Base-by-base conservation (phyloP, 768 basidiomycete genomes). In the Hirschioporus abietinus region DNA sequence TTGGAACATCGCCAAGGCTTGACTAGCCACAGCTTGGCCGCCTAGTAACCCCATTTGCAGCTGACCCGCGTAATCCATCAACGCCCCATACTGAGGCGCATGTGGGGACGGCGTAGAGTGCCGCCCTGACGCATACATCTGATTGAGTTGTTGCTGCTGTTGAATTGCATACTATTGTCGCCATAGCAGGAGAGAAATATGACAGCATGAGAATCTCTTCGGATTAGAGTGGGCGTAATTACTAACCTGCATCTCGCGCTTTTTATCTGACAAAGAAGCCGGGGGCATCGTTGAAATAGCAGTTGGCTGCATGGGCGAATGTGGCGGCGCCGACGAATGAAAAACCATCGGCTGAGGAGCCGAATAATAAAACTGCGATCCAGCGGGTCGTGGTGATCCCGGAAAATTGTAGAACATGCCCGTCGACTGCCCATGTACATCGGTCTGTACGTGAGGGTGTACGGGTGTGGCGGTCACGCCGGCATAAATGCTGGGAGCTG, bases 311-410 rank as follows among this genome's bases (percentile, higher is more conserved):
- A 88, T 82, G 26, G 86, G 81, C 6, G 86, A 85, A 64, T 83
- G 82, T 27, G 83, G 76, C 17, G 84, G 78, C 27, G 81, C 79
- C 52, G 71, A 60, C 15, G 80, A 74, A 66, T 85, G 82, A 74
- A 87, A 90, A 67, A 90, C 78, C 72, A 90, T 79, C 7, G 84
- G 76, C 71, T 88, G 88, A 67, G 79, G 81, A 17, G 83, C 71
- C 30, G 85, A 80, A 71, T 86, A 89, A 72, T 81, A 91, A 71
- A 82, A 90, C 67, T 85, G 88, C 15, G 87, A 84, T 35, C 72
- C 76, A 12, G 83, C 78, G 4, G 83, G 79, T 59, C 83, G 81
- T 60, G 81, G 77, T 15, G 79, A 71, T 20, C 78, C 78, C 63
- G 80, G 73, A 70, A 85, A 90, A 70, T 88, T 87, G 64, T 85